Evolutionary conservation across 1,284 basidiomycete genomes (phyloP), one percentile per base, ranked within the genome.

Genomic region (Pisolithus thermaeus): DNA sequence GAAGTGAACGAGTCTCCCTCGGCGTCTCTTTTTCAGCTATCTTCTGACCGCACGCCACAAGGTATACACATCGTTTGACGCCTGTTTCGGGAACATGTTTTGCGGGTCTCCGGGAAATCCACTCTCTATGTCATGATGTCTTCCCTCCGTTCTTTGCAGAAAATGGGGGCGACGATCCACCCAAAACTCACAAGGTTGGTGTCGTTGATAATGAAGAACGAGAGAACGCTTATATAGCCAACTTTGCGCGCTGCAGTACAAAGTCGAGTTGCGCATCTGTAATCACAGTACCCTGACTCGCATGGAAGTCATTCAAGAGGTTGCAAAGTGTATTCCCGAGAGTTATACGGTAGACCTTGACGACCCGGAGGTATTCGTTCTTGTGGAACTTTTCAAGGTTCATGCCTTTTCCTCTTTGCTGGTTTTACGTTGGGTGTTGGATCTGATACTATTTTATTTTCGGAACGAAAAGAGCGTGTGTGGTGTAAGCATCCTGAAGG

Each of bases 351-450:
- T 91, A 14, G 77, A 86, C 50, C 69, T 91, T 14, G 74, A 78
- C 28, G 67, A 82, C 55, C 82, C 89, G 0, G 78, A 86, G 42
- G 66, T 87, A 2, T 88, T 87, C 54, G 76, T 91, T 44, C 74
- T 91, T 7, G 80, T 90, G 4, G 87, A 91, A 60, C 74, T 91
- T 9, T 90, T 90, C 75, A 91, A 90, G 78, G 89, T 84, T 49
- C 46, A 70, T 58, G 25, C 11, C 8, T 16, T 4, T 6, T 43
- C 51, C 41, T 37, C 27, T 36, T 14, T 23, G 49, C 14, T 36
- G 38, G 7, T 30, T 28, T 30, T 30, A 30, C 7, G 28, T 30
- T 11, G 7, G 9, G 45, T 51, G 38, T 16, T 43, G 37, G 38
- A 30, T 51, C 35, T 16, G 32, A 53, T 20, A 35, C 12, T 35